Conservation (phyloP, 2,329 filamentous ascomycete genomes). For the Fusarium oxysporum region DNA sequence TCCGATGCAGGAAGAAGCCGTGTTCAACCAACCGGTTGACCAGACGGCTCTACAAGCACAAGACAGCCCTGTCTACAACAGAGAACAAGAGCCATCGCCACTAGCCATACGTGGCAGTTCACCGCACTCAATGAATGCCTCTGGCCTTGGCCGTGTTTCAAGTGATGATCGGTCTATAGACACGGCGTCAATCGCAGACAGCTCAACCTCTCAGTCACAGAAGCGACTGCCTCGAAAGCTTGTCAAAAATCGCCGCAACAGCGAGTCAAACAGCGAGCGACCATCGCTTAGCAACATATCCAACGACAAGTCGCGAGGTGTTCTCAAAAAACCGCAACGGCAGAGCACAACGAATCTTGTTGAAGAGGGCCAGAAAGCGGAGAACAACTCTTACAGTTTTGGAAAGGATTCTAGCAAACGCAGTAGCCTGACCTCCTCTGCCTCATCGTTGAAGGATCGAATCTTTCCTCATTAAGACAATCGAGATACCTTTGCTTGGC, state of each 20-base stretch:
- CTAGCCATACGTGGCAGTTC: conserved; percentile 41
- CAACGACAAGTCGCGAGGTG: conserved; percentile 43
- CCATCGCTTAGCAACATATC: conserved; percentile 14
- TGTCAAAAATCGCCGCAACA: conserved; percentile 55
- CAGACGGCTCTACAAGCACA: conserved; percentile 40
- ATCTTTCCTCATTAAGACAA: conserved; percentile 38
- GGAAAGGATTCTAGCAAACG: conserved; percentile 41
- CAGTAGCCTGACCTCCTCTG: conserved; percentile 41
- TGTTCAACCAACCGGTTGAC: conserved; percentile 50
- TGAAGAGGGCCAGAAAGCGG: conserved; percentile 42
- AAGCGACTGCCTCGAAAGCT: conserved; percentile 57
- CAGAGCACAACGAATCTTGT: conserved; percentile 43
- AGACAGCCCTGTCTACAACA: conserved; percentile 45
- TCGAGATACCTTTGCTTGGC: not conserved
- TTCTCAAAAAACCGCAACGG: conserved; percentile 55
- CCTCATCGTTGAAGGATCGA: conserved; percentile 43
- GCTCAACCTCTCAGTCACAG: conserved; percentile 38
- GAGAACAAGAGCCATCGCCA: conserved; percentile 30
- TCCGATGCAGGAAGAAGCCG: conserved; percentile 49
- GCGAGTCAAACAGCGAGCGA: conserved; percentile 51
- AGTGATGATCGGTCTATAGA: conserved; percentile 51
- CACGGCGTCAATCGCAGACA: conserved; percentile 41
- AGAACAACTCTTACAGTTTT: conserved; percentile 38
- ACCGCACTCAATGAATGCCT: conserved; percentile 34
- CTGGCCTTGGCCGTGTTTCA: conserved; percentile 46